Evolutionary conservation across 2,329 filamentous ascomycete species (phyloP), one percentile per base, ranked within the genome.

Genomic region (Penicillium sp.): DNA sequence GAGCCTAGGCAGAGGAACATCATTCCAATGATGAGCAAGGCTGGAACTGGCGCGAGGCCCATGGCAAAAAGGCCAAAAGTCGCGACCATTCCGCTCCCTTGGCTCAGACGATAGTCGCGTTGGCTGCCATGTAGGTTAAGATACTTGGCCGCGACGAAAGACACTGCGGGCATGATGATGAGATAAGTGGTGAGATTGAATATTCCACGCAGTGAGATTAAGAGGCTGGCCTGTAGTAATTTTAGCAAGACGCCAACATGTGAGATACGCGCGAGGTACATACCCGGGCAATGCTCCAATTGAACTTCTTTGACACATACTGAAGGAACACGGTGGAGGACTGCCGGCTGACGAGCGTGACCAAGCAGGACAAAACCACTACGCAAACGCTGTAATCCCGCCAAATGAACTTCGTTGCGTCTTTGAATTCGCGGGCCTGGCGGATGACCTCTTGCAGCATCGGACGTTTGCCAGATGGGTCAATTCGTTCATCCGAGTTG

Each of bases 261-360:
- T 14, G 22, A 14, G 7, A 16, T 4, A 13, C 0, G 27, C 19
- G 37, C 2, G 5, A 19, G 18, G 6, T 19, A 55, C 66, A 40
- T 67, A 72, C 70, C 40, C 63, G 53, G 36, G 64, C 59, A 46
- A 73, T 65, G 39, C 60, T 70, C 71, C 71, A 73, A 19, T 66
- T 24, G 43, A 71, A 73, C 19, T 67, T 68, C 50, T 68, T 68
- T 13, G 70, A 72, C 1, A 64, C 65, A 54, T 70, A 73, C 58
- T 73, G 72, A 13, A 73, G 40, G 19, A 74, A 58, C 14, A 74
- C 50, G 27, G 50, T 62, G 2, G 61, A 65, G 2, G 65, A 67
- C 46, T 67, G 62, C 18, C 60, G 61, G 43, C 62, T 67, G 47
- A 73, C 60, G 16, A 60, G 54, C 4, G 65, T 58, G 16, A 70